Evolutionary conservation across 805 yeast species (phyloP).

Genomic region (Ascoidea rubescens): DNA sequence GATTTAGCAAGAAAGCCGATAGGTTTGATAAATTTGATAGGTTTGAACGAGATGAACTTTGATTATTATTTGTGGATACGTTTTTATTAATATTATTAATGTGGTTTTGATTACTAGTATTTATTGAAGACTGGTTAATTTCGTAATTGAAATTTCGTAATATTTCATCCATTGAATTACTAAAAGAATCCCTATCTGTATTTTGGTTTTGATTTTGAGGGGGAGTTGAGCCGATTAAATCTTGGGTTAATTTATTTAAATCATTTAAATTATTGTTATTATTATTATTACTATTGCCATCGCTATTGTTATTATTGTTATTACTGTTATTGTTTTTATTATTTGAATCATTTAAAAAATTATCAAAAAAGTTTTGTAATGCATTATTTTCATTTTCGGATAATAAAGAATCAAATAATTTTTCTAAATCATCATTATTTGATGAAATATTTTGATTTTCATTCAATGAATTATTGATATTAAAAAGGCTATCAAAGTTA

Average conservation of each 20-base stretch:
- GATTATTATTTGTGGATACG: not conserved
- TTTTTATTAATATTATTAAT: no score
- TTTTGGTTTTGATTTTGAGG: not conserved
- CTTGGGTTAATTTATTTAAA: not conserved
- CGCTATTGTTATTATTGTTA: not conserved
- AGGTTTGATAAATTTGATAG: not conserved
- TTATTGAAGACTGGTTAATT: not conserved
- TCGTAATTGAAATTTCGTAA: not conserved
- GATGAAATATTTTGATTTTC: no score
- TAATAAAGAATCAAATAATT: constrained; percentile 1
- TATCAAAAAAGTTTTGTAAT: constrained; percentile 9
- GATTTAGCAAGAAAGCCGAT: no score
- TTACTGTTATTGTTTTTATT: constrained; percentile 1
- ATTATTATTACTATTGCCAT: not conserved
- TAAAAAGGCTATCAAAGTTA: no score
- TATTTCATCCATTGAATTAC: not conserved
- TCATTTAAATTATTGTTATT: not conserved
- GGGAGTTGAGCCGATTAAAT: not conserved
- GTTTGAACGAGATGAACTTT: not conserved
- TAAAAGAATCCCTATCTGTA: no score
- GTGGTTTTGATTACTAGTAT: not conserved
- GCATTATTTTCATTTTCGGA: constrained; percentile 9
- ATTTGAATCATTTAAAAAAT: constrained; percentile 6
- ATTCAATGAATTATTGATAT: no score
- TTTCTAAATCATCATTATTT: not conserved